Percentiles rank a stretch among this genome's conserved stretches.
Conservation (phyloP, 75 land plant genomes). For the Pseudotsuga menziesii region DNA sequence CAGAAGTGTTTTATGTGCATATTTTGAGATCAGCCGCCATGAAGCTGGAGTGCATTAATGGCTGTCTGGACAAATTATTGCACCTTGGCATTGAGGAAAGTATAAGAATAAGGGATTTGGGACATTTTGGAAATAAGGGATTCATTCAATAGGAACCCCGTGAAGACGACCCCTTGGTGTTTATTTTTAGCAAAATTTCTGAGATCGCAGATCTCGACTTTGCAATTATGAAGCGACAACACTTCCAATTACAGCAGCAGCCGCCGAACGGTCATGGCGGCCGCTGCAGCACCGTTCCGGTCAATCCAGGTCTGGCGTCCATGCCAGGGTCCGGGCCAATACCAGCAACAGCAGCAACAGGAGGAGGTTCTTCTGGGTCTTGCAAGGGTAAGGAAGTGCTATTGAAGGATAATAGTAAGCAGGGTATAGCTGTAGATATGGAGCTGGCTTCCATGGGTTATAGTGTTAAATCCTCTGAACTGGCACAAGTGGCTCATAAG, state of each 20-base stretch:
- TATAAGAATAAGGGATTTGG: not conserved
- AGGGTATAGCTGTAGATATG: slow-evolving; percentile 44
- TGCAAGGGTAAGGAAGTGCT: too few relatives aligned
- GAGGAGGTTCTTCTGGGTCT: too few relatives aligned
- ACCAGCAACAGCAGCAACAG: too few relatives aligned
- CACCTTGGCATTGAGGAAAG: not conserved
- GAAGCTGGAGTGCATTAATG: not conserved
- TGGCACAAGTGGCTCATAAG: slow-evolving; percentile 63
- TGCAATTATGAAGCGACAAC: slow-evolving; percentile 8
- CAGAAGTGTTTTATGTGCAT: not conserved
- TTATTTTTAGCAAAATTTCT: not conserved
- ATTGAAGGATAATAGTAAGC: too few relatives aligned
- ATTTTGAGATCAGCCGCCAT: not conserved
- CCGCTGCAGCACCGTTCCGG: not conserved
- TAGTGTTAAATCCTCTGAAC: slow-evolving; percentile 58
- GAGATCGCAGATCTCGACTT: not conserved
- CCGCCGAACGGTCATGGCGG: not conserved
- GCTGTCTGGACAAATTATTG: not conserved
- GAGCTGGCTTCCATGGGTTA: slow-evolving; percentile 67
- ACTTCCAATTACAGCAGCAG: not conserved
- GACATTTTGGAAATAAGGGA: not conserved
- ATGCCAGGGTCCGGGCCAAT: not conserved
- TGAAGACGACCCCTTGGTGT: not conserved
- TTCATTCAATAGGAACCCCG: not conserved
- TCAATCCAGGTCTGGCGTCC: not conserved